Evolutionary conservation across 345 rosid genomes (phyloP).

Genomic region (Hibiscus syriacus): DNA sequence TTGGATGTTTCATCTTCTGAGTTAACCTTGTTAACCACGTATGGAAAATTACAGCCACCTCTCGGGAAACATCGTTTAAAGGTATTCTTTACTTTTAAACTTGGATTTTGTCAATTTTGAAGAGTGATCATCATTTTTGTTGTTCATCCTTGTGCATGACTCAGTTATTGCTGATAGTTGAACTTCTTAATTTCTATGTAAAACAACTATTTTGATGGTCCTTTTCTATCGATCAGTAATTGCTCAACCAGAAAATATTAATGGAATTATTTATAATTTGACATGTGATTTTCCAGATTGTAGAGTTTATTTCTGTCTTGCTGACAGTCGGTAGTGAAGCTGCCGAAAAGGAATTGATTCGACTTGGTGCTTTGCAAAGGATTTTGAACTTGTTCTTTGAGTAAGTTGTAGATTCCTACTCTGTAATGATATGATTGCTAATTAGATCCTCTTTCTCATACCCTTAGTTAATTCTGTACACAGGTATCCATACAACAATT

Average conservation of each 20-base stretch:
- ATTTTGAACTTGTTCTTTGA: conserved; percentile 74
- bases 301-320: conserved; percentile 84
- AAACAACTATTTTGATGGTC: background rate
- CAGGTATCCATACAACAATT: conserved; percentile 92
- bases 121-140: background rate
- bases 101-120: background rate
- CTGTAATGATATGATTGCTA: background rate
- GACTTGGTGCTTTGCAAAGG: conserved; percentile 56
- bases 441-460: conserved; percentile 20
- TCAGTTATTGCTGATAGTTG: conserved; percentile 10
- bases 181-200: background rate
- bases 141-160: background rate
- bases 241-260: background rate
- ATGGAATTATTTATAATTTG: background rate
- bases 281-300: conserved; percentile 49
- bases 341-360: conserved; percentile 76
- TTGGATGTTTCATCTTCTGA: conserved; percentile 63
- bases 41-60: conserved; percentile 91
- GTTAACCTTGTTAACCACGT: conserved; percentile 53
- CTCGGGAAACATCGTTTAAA: conserved; percentile 88
- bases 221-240: background rate
- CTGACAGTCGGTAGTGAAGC: conserved; percentile 73
- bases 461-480: conserved; percentile 22
- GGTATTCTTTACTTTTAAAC: conserved; percentile 29
- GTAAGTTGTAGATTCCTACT: conserved; percentile 39